These are phyloP conservation scores for Elsinoe australis DNA, from an alignment of 2,329 filamentous ascomycete species.

Conservation along the genomic window DNA sequence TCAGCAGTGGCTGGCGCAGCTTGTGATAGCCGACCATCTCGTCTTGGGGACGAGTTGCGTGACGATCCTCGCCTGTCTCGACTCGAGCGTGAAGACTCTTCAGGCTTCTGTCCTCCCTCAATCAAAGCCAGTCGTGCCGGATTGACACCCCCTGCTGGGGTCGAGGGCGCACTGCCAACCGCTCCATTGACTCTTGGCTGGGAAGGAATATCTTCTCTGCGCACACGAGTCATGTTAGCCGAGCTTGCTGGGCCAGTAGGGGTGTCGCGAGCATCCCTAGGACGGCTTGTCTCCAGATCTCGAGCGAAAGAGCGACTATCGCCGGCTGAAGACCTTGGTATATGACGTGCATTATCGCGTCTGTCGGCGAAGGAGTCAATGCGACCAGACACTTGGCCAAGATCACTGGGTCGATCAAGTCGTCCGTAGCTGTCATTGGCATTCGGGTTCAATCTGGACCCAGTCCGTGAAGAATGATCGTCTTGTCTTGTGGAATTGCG, in stretches of 20 bases:
- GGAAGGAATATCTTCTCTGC: not conserved
- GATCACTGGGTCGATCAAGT: slow-evolving; percentile 37
- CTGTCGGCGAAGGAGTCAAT: not conserved
- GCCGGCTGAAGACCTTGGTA: not conserved
- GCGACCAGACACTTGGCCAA: slow-evolving; percentile 18
- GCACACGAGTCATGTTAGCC: not conserved
- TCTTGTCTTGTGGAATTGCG: slow-evolving; percentile 29
- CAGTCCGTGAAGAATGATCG: slow-evolving; percentile 23
- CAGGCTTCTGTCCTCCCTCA: slow-evolving; percentile 27
- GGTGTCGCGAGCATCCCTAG: not conserved
- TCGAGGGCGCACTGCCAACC: not conserved
- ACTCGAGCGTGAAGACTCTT: slow-evolving; percentile 22
- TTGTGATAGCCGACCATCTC: slow-evolving; percentile 33
- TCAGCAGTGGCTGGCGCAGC: slow-evolving; percentile 31
- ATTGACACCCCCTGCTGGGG: slow-evolving; percentile 28
- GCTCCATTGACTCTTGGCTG: not conserved
- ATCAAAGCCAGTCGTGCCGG: slow-evolving; percentile 39
- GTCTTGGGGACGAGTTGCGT: slow-evolving; percentile 21
- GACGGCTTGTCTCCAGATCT: not conserved
- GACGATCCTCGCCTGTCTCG: slow-evolving; percentile 24
- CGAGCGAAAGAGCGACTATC: not conserved
- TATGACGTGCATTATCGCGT: slow-evolving; percentile 22
- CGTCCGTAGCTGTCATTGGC: slow-evolving; percentile 34
- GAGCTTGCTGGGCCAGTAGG: slow-evolving; percentile 6
- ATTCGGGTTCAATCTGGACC: not conserved